phyloP scores from a whole-genome alignment of 768 basidiomycete species.

The Lactarius quietus region DNA sequence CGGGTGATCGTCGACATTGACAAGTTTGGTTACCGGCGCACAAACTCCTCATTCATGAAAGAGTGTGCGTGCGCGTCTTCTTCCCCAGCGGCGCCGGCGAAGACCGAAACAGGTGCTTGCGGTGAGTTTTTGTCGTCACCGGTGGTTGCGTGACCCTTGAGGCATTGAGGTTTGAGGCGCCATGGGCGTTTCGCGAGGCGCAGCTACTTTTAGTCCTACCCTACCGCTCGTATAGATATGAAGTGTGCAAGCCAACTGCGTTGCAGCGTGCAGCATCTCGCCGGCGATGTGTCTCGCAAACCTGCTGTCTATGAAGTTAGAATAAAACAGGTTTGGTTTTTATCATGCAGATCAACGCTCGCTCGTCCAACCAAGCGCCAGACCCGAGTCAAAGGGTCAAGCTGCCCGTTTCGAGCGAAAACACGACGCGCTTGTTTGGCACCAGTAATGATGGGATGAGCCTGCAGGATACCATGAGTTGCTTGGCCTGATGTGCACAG shows the following conservation, averaged over 20 bases:
- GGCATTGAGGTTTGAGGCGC: conserved; percentile 9
- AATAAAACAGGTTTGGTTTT: background rate
- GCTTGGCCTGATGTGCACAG: conserved; percentile 2
- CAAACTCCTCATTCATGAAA: background rate
- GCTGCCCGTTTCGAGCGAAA: conserved; percentile 2
- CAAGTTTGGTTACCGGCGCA: background rate
- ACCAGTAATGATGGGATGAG: background rate
- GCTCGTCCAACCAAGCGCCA: background rate
- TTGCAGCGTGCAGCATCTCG: too few species aligned
- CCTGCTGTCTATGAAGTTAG: conserved; percentile 1
- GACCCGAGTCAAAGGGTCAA: conserved; percentile 4
- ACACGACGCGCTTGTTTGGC: background rate
- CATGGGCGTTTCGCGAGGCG: background rate
- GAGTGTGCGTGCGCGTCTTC: background rate
- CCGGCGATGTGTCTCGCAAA: conserved; percentile 1
- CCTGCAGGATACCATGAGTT: conserved; percentile 23
- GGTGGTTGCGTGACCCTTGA: conserved; percentile 13
- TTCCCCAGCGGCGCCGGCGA: background rate
- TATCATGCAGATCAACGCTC: conserved; percentile 8
- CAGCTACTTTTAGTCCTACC: background rate
- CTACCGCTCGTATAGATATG: background rate
- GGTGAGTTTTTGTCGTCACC: conserved; percentile 6
- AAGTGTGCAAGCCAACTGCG: background rate
- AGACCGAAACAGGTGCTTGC: conserved; percentile 12
- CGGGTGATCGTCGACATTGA: conserved; percentile 13